Conservation (phyloP, 2,329 filamentous ascomycete genomes). For the Coniochaeta ligniaria region DNA sequence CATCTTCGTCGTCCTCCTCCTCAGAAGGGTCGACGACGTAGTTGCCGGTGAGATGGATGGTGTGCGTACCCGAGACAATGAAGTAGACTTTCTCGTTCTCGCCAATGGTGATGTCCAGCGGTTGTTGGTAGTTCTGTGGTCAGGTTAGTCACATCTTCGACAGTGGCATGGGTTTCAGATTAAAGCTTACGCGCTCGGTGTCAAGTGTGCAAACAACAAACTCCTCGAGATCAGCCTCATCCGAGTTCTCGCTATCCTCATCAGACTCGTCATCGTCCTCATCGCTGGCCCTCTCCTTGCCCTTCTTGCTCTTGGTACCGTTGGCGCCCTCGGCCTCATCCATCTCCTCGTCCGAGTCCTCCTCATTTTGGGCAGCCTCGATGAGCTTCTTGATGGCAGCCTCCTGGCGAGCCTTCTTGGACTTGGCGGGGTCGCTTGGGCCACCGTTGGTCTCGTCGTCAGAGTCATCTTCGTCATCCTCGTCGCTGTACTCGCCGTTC, state of each 20-base stretch:
- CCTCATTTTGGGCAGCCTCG: constrained; percentile 51
- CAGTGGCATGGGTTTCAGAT: not conserved
- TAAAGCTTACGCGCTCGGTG: constrained; percentile 68
- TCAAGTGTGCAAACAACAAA: constrained; percentile 94
- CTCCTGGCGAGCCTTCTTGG: constrained; percentile 76
- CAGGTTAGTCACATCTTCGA: not conserved
- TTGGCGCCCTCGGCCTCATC: constrained; percentile 55
- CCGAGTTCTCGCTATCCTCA: constrained; percentile 55
- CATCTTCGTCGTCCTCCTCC: constrained; percentile 56
- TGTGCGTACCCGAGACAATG: constrained; percentile 81
- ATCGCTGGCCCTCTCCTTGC: constrained; percentile 59
- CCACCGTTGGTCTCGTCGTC: constrained; percentile 74
- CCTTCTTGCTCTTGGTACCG: constrained; percentile 57
- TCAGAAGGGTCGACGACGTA: constrained; percentile 72
- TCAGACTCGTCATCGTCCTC: constrained; percentile 55
- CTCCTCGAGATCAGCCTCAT: constrained; percentile 65
- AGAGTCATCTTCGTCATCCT: constrained; percentile 44
- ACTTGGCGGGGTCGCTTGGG: constrained; percentile 84
- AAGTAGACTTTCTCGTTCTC: constrained; percentile 91
- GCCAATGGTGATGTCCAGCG: constrained; percentile 85
- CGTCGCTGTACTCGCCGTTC: constrained; percentile 30
- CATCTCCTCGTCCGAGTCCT: constrained; percentile 64
- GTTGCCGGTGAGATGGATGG: constrained; percentile 91
- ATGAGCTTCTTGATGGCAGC: constrained; percentile 73
- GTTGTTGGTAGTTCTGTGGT: constrained; percentile 81